These are phyloP conservation scores for Talaromyces sp. DNA, from an alignment of 2,329 filamentous ascomycete genomes.

Conservation along the genomic window DNA sequence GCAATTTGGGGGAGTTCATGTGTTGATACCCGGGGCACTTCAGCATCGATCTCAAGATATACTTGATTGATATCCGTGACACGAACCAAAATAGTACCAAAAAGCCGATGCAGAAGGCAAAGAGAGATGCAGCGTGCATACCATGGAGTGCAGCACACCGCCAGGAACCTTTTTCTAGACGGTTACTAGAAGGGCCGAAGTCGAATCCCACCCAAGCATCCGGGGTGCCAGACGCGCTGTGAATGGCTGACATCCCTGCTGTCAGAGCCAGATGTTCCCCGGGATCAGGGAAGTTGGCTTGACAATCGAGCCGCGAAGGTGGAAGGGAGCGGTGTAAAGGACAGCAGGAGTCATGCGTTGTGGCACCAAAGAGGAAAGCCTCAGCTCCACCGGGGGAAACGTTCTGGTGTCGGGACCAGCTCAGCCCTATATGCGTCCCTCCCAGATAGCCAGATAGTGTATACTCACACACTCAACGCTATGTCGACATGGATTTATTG, in stretches of 20 bases:
- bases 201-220: constrained; percentile 27
- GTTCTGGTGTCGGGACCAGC: neutral
- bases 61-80: constrained; percentile 8
- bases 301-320: constrained; percentile 17
- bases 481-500: too few species aligned
- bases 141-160: constrained; percentile 21
- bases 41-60: too few species aligned
- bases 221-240: constrained; percentile 14
- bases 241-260: constrained; percentile 22
- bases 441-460: too few species aligned
- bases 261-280: constrained; percentile 9
- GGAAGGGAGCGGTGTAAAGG: constrained; percentile 24
- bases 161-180: constrained; percentile 35
- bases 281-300: constrained; percentile 21
- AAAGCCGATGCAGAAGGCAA: neutral
- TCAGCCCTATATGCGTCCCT: constrained; percentile 3
- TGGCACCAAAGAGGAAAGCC: neutral
- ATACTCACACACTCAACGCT: too few species aligned
- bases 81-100: constrained; percentile 10
- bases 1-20: too few species aligned
- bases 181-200: constrained; percentile 30
- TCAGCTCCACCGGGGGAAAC: neutral
- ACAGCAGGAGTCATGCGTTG: neutral
- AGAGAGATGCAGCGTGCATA: constrained; percentile 1
- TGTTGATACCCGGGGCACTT: too few species aligned